These are phyloP conservation scores for Cystofilobasidium capitatum DNA, from an alignment of 768 basidiomycete genomes.

Conservation along the genomic window DNA sequence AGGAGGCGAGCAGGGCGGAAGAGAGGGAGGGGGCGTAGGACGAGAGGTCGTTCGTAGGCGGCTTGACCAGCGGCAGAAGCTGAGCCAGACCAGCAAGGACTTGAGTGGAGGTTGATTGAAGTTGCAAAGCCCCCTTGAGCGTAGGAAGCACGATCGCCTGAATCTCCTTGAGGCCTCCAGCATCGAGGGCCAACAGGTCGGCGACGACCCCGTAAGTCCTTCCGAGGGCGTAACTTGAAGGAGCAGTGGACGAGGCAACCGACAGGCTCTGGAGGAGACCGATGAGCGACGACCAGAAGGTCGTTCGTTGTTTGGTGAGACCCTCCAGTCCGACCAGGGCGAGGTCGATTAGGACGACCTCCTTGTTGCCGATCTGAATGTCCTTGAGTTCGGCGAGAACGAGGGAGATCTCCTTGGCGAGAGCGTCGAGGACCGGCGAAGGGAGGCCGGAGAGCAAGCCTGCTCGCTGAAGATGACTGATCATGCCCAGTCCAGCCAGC, in stretches of 20 bases:
- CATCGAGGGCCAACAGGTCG: background rate
- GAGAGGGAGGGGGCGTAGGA: constrained; percentile 40
- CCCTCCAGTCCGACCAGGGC: background rate
- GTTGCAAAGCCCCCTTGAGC: background rate
- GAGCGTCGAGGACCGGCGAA: constrained; percentile 12
- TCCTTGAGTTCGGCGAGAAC: constrained; percentile 1
- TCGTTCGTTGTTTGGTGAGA: background rate
- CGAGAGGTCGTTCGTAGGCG: background rate
- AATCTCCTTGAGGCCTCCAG: background rate
- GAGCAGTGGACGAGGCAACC: background rate
- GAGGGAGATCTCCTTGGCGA: constrained; percentile 5
- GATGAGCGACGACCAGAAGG: background rate
- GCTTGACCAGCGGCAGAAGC: constrained; percentile 3
- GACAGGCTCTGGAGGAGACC: background rate
- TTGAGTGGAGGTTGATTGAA: background rate
- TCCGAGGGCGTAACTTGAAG: background rate
- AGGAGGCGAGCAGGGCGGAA: constrained; percentile 59
- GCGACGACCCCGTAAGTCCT: background rate
- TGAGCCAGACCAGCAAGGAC: background rate
- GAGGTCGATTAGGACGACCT: background rate
- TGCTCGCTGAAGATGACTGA: constrained; percentile 2
- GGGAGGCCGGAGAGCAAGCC: constrained; percentile 23
- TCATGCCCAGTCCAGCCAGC: background rate
- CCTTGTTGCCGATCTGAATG: background rate
- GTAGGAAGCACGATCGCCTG: background rate